Percentiles rank a stretch among this genome's conserved stretches.
These are phyloP conservation scores for Pseudozyma tsukubaensis DNA, from an alignment of 1,284 basidiomycete species.

Conservation along the genomic window DNA sequence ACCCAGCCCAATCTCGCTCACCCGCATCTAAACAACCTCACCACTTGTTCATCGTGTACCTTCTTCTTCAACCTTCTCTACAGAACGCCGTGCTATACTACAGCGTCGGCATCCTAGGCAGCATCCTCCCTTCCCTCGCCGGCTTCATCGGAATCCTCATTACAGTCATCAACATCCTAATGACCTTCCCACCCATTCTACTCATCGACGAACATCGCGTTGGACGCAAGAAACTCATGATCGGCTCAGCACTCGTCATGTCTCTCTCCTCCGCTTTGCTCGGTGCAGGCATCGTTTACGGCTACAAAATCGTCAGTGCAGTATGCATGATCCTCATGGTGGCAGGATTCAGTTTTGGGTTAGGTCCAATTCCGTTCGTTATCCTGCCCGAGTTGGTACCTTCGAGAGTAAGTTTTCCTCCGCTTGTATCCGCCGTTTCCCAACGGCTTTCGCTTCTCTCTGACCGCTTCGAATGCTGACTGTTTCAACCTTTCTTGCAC, in stretches of 20 bases:
- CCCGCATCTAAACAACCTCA: neutral
- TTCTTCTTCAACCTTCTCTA: neutral
- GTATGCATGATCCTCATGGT: constrained; percentile 84
- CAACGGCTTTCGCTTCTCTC: neutral
- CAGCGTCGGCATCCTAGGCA: constrained; percentile 61
- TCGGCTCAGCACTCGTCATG: constrained; percentile 73
- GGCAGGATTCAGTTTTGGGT: constrained; percentile 86
- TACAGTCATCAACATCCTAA: constrained; percentile 75
- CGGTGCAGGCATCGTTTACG: constrained; percentile 77
- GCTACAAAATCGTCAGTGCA: constrained; percentile 74
- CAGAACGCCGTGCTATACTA: constrained; percentile 64
- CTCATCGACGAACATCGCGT: constrained; percentile 76
- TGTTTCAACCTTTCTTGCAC: neutral
- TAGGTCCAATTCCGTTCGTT: constrained; percentile 92
- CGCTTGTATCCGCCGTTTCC: too few relatives aligned
- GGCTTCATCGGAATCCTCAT: constrained; percentile 59
- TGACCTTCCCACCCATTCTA: constrained; percentile 84
- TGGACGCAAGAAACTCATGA: constrained; percentile 70
- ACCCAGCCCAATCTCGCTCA: neutral
- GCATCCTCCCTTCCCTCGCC: constrained; percentile 52
- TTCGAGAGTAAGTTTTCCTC: constrained; percentile 27
- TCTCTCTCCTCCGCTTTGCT: constrained; percentile 77
- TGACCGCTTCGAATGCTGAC: neutral
- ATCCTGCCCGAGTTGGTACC: constrained; percentile 93
- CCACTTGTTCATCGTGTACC: too few relatives aligned